phyloP scores from a whole-genome alignment of 192 early-diverging fungal genomes.

The Backusella liffmaniae region DNA sequence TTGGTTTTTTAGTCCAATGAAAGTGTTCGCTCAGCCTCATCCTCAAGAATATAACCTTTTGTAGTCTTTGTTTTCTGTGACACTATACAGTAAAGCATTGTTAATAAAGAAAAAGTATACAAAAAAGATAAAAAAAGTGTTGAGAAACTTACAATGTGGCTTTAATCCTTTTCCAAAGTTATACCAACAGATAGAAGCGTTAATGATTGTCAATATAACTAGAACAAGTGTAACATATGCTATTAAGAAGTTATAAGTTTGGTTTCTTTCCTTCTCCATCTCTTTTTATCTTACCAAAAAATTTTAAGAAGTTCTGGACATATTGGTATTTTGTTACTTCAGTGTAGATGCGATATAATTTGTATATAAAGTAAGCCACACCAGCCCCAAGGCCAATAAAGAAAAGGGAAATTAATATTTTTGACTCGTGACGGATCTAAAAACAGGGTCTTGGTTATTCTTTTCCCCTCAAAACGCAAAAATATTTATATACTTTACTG shows the following conservation, averaged over 20 bases:
- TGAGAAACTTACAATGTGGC: constrained; percentile 47
- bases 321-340: constrained; percentile 46
- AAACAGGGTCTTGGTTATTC: neutral
- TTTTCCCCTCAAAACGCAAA: constrained; percentile 5
- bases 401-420: constrained; percentile 55
- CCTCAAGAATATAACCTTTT: neutral
- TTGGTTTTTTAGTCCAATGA: neutral
- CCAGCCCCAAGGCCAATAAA: constrained; percentile 59
- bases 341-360: constrained; percentile 61
- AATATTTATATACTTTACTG: constrained; percentile 25
- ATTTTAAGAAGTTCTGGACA: constrained; percentile 60
- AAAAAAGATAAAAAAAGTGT: neutral
- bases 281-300: constrained; percentile 58
- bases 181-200: constrained; percentile 54
- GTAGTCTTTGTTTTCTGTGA: neutral
- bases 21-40: neutral
- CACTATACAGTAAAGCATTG: neutral
- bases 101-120: neutral
- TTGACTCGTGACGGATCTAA: constrained; percentile 61
- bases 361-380: constrained; percentile 69
- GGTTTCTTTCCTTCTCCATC: neutral
- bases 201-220: constrained; percentile 49
- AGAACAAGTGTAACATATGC: constrained; percentile 46
- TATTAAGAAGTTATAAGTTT: constrained; percentile 14
- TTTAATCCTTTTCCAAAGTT: constrained; percentile 71